phyloP scores from a whole-genome alignment of 1,139 yeast genomes.

The Sugiyamaella neomexicana region DNA sequence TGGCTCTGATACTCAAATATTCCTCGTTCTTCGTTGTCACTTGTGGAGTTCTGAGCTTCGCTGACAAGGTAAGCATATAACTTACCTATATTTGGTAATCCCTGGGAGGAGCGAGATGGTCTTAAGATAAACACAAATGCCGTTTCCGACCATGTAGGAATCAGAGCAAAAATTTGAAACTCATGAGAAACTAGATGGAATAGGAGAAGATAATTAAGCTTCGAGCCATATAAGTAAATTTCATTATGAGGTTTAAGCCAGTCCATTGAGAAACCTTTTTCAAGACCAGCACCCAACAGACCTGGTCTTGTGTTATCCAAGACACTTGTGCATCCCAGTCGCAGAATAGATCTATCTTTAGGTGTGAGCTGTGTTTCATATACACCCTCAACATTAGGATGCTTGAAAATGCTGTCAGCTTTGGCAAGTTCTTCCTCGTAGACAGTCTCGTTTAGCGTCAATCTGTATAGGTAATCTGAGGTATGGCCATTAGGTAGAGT shows the following conservation, averaged over 20 bases:
- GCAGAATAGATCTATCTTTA: slow-evolving; percentile 72
- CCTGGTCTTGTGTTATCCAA: slow-evolving; percentile 74
- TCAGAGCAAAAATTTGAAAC: slow-evolving; percentile 70
- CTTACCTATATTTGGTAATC: slow-evolving; percentile 55
- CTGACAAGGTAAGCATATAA: slow-evolving; percentile 56
- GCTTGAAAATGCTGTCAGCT: slow-evolving; percentile 65
- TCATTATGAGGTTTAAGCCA: slow-evolving; percentile 42
- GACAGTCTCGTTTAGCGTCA: slow-evolving; percentile 65
- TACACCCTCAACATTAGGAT: slow-evolving; percentile 63
- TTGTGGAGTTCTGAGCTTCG: slow-evolving; percentile 34
- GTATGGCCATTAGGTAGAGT: slow-evolving; percentile 71
- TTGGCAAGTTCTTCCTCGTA: slow-evolving; percentile 58
- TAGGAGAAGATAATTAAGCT: slow-evolving; percentile 64
- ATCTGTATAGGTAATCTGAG: slow-evolving; percentile 55
- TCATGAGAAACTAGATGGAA: slow-evolving; percentile 74
- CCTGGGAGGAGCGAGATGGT: slow-evolving; percentile 69
- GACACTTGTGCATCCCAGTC: slow-evolving; percentile 70
- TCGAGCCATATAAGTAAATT: slow-evolving; percentile 53
- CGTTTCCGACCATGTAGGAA: slow-evolving; percentile 62
- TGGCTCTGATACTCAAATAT: slow-evolving; percentile 37
- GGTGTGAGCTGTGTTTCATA: slow-evolving; percentile 74
- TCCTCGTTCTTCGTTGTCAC: slow-evolving; percentile 13
- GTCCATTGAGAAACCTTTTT: slow-evolving; percentile 73
- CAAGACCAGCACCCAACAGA: slow-evolving; percentile 82
- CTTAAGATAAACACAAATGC: slow-evolving; percentile 62